Evolutionary conservation across 805 yeast genomes (phyloP).

Genomic region (Candida chilensis): DNA sequence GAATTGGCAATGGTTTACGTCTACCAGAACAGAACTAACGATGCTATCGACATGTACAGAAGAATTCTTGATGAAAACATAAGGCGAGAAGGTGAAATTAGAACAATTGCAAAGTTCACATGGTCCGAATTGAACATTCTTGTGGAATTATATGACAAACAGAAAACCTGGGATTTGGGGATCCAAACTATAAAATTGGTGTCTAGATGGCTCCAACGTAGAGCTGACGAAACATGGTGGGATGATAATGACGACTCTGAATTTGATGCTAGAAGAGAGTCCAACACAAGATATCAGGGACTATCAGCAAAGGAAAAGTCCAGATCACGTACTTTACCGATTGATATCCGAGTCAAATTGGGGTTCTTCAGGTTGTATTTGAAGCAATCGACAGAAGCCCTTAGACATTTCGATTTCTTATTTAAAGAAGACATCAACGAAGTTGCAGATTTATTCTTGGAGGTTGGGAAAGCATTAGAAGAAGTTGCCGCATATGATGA

Average conservation of each 20-base stretch:
- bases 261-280: constrained; percentile 64
- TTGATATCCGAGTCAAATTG: constrained; percentile 78
- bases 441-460: constrained; percentile 63
- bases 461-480: constrained; percentile 70
- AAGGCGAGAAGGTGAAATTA: constrained; percentile 10
- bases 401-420: constrained; percentile 56
- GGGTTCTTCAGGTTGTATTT: constrained; percentile 65
- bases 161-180: constrained; percentile 55
- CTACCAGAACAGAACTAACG: constrained; percentile 52
- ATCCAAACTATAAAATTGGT: constrained; percentile 58
- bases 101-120: constrained; percentile 45
- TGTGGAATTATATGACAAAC: constrained; percentile 68
- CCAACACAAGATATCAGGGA: constrained; percentile 31
- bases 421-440: constrained; percentile 48
- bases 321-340: constrained; percentile 47
- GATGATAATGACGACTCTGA: constrained; percentile 70
- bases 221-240: constrained; percentile 63
- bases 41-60: constrained; percentile 66
- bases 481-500: constrained; percentile 62
- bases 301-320: constrained; percentile 21
- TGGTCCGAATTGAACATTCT: constrained; percentile 88
- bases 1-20: constrained; percentile 38
- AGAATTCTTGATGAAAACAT: constrained; percentile 55
- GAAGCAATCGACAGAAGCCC: constrained; percentile 61
- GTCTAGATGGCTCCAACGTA: constrained; percentile 73